Evolutionary conservation across 148 eudicot species (phyloP), one percentile per base, ranked within the genome.

Genomic region (Hydrangea macrophylla): DNA sequence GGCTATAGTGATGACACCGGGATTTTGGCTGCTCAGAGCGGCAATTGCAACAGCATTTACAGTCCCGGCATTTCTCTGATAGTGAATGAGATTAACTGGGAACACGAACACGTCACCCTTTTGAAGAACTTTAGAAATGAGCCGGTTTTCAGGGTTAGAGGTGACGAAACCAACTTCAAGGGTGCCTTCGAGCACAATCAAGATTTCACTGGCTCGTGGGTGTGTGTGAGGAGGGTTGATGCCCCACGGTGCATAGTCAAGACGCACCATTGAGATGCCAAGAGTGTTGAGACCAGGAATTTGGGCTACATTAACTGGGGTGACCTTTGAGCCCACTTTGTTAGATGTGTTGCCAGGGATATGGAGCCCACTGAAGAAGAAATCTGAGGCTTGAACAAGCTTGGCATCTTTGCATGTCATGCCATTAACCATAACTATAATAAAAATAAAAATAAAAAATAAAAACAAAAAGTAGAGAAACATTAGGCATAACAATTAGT

Each of bases 71-170:
- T 62, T 62, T 1, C 66, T 8, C 7, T 62, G 66, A 5, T 24
- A 62, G 33, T 62, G 75, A 7, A 64, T 25, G 2, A 72, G 62
- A 2, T 63, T 63, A 20, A 18, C n/a, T 0, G 75, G 75, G 22
- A 64, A 72, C 20, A 56, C 75, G 5, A 72, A 72, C 35, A 72
- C 69, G 23, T 64, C 75, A n/a, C 75, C 75, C 62, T 64, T 64
- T 5, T 72, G 55, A 9, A 72, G 69, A 0, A 62, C 61, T 26
- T 62, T 53, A 1, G n/a, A 2, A 26, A 71, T 40, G 7, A 62
- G 23, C 18, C 37, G 32, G 40, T 71, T 71, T 0, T 54, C 61
- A 11, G 74, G 74, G 27, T 40, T 63, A 10, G 74, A 62, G 25
- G 62, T 55, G 2, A 71, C 68, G 31, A 71, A 62, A 15, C 68